Evolutionary conservation across 352 stramenopile species (phyloP).

Genomic region (Globisporangium radiosum): DNA sequence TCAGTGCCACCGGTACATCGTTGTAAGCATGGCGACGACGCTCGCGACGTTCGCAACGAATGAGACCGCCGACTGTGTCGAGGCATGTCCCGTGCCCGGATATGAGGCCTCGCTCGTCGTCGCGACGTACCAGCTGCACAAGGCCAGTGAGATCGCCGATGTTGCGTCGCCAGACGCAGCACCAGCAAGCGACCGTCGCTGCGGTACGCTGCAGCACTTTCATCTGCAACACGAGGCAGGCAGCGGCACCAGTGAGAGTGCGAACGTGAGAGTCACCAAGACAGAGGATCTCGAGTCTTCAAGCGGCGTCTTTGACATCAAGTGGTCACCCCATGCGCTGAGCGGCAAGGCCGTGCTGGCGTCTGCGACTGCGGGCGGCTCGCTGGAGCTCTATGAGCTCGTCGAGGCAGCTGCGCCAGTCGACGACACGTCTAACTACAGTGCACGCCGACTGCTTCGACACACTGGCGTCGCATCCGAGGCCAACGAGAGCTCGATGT

Average conservation of each 20-base stretch:
- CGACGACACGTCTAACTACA: background rate
- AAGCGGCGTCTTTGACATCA: constrained; percentile 82
- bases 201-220: constrained; percentile 68
- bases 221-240: constrained; percentile 26
- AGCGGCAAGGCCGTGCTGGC: constrained; percentile 49
- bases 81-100: constrained; percentile 58
- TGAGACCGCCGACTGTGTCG: constrained; percentile 82
- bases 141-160: constrained; percentile 19
- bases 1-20: background rate
- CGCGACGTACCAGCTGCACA: constrained; percentile 81
- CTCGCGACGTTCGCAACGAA: constrained; percentile 68
- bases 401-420: background rate
- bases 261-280: constrained; percentile 34
- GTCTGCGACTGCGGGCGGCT: constrained; percentile 53
- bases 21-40: constrained; percentile 16
- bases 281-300: constrained; percentile 31
- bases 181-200: constrained; percentile 31
- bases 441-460: constrained; percentile 11
- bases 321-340: constrained; percentile 57
- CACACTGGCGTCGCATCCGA: constrained; percentile 33
- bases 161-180: constrained; percentile 5
- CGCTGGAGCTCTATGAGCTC: constrained; percentile 61
- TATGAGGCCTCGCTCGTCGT: constrained; percentile 62
- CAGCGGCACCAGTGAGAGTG: constrained; percentile 6
- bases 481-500: constrained; percentile 47